Evolutionary conservation across 2,329 filamentous ascomycete species (phyloP).

Genomic region (Parastagonospora nodorum): DNA sequence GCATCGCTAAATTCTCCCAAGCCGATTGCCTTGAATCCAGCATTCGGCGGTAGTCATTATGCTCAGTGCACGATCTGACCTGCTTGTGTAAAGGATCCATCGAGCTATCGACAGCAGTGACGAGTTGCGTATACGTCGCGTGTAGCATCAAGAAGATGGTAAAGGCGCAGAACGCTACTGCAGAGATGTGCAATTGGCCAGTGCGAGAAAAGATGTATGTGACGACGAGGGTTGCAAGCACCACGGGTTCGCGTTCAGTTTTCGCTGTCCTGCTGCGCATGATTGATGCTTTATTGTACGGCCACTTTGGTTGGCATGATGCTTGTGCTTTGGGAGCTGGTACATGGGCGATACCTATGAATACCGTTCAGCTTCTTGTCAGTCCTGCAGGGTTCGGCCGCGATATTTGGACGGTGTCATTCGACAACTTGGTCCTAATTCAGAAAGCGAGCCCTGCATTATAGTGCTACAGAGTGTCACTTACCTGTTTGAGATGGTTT

Average conservation of each 20-base stretch:
- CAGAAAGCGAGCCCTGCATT: not conserved
- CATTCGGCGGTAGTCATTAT: not conserved
- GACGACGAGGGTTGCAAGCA: not conserved
- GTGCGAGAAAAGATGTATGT: constrained; percentile 1
- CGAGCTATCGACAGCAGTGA: not conserved
- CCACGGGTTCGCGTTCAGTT: not conserved
- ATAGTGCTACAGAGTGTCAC: not conserved
- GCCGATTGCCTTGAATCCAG: not conserved
- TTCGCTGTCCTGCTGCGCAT: not conserved
- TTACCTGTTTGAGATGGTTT: not conserved
- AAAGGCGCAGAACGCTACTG: constrained; percentile 2
- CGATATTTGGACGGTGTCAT: constrained; percentile 3
- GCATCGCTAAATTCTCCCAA: not conserved
- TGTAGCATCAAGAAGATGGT: constrained; percentile 1
- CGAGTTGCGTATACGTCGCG: not conserved
- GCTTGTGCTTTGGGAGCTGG: constrained; percentile 2
- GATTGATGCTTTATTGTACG: not conserved
- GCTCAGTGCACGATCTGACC: not conserved
- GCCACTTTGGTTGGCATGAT: constrained; percentile 4
- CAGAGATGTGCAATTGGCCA: not conserved
- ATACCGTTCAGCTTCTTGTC: not conserved
- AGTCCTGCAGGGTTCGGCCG: not conserved
- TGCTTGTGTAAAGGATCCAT: not conserved
- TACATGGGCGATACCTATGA: not conserved
- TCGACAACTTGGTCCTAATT: constrained; percentile 1